Percentiles rank a stretch among this genome's conserved stretches.
These are phyloP conservation scores for Aureoboletus auriporus DNA, from an alignment of 768 basidiomycete genomes.

Conservation along the genomic window DNA sequence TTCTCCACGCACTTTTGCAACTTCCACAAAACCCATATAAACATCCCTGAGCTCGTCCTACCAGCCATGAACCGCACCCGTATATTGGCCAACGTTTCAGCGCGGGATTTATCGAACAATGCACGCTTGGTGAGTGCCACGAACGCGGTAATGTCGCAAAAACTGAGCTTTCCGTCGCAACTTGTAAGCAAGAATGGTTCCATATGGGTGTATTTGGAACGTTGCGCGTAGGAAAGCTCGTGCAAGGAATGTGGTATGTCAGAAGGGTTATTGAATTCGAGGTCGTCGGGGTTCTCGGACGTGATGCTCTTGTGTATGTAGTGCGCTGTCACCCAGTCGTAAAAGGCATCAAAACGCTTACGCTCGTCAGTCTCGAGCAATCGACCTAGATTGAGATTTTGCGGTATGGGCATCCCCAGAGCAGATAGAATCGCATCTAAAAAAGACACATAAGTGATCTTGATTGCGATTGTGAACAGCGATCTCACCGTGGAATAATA, in stretches of 20 bases:
- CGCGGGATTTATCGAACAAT: conserved; percentile 12
- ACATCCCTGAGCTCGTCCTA: conserved; percentile 5
- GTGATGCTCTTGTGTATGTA: conserved; percentile 14
- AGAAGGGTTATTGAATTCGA: conserved; percentile 10
- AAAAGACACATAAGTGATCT: background rate
- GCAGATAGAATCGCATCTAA: conserved; percentile 1
- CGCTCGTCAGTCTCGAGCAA: conserved; percentile 4
- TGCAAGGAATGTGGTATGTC: conserved; percentile 7
- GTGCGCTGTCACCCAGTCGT: conserved; percentile 11
- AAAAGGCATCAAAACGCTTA: conserved; percentile 13
- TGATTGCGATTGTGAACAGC: background rate
- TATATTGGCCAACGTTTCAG: conserved; percentile 1
- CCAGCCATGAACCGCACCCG: conserved; percentile 19
- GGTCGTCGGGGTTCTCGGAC: conserved; percentile 15
- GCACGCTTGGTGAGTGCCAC: conserved; percentile 10
- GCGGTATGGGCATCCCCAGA: conserved; percentile 7
- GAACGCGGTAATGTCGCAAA: conserved; percentile 7
- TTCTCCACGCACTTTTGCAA: conserved; percentile 7
- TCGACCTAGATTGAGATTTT: background rate
- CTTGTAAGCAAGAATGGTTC: background rate
- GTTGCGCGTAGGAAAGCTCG: conserved; percentile 11
- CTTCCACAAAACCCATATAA: conserved; percentile 12
- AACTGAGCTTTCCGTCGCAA: conserved; percentile 11
- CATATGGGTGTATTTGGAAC: conserved; percentile 9
- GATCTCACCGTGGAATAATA: conserved; percentile 14